Evolutionary conservation across 345 rosid species (phyloP).

Genomic region (Clausena lansium): DNA sequence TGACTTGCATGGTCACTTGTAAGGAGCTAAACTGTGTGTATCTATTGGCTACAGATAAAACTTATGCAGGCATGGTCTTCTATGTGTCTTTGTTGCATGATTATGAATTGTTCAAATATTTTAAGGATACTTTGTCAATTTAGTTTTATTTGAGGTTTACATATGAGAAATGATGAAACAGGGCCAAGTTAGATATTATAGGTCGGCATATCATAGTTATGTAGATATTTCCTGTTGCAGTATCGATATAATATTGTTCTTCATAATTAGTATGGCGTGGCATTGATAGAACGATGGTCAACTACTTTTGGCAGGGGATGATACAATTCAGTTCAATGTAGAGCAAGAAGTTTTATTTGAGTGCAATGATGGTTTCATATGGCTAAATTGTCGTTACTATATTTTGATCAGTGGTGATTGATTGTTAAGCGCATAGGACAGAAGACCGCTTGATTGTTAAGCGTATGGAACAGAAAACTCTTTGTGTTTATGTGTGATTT

Average conservation of each 20-base stretch:
- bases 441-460: neutral
- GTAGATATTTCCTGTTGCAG: neutral
- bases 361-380: neutral
- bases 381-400: neutral
- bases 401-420: neutral
- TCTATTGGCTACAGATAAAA: neutral
- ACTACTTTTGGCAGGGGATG: neutral
- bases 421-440: neutral
- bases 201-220: neutral
- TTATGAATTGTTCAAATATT: neutral
- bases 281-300: neutral
- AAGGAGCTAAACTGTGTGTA: constrained; percentile 16
- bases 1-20: constrained; percentile 8
- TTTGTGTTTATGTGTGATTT: neutral
- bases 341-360: neutral
- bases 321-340: neutral
- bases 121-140: neutral
- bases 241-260: neutral
- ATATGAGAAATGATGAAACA: neutral
- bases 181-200: neutral
- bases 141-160: neutral
- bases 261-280: neutral
- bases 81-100: neutral
- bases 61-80: constrained; percentile 11
- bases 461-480: neutral